These are phyloP conservation scores for Bombardia bombarda DNA, from an alignment of 495 filamentous ascomycete species.

Conservation along the genomic window DNA sequence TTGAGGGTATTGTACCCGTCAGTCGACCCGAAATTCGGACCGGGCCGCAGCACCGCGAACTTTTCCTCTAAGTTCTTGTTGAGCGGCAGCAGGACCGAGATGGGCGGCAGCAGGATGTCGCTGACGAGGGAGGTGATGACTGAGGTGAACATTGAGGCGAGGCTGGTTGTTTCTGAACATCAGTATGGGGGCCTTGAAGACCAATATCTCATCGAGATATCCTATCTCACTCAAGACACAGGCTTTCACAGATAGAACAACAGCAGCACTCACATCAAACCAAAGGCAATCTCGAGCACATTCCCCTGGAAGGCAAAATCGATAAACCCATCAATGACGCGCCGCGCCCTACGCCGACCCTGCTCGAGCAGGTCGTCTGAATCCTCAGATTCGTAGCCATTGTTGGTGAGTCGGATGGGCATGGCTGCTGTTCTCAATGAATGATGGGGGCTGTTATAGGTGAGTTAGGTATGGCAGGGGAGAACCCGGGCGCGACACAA, in stretches of 20 bases:
- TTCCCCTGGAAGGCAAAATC: constrained; percentile 69
- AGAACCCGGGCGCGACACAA: too few relatives aligned
- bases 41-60: constrained; percentile 56
- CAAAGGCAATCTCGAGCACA: constrained; percentile 67
- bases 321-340: constrained; percentile 53
- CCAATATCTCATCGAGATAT: too few relatives aligned
- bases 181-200: too few relatives aligned
- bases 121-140: constrained; percentile 66
- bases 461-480: too few relatives aligned
- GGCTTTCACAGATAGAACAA: not conserved
- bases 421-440: too few relatives aligned
- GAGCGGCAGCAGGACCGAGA: constrained; percentile 61
- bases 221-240: too few relatives aligned
- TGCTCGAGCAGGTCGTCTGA: constrained; percentile 27
- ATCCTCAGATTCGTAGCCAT: constrained; percentile 12
- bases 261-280: constrained; percentile 51
- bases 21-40: constrained; percentile 39
- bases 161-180: constrained; percentile 26
- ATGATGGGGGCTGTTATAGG: too few relatives aligned
- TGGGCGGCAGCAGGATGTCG: constrained; percentile 60
- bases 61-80: constrained; percentile 68
- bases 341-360: constrained; percentile 26
- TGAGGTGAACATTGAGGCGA: constrained; percentile 65
- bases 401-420: constrained; percentile 17
- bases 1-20: constrained; percentile 60